A percentile compares a stretch with the other conserved stretches of the same genome.
Evolutionary conservation across 352 stramenopile genomes (phyloP).

Genomic region (Thalassiosira ordinaria): DNA sequence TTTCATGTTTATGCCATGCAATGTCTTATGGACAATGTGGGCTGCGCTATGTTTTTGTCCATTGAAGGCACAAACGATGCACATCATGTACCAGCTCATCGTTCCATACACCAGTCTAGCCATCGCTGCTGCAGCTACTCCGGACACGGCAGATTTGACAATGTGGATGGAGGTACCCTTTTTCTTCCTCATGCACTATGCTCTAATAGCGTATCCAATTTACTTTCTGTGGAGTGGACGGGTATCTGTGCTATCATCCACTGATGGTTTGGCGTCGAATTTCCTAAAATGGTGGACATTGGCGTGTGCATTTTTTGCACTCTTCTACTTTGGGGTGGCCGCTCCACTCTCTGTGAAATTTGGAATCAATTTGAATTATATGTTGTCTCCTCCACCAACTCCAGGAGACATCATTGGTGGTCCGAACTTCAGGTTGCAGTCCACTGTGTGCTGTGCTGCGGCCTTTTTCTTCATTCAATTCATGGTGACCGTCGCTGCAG

Average conservation of each 20-base stretch:
- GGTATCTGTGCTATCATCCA: constrained; percentile 43
- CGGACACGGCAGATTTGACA: constrained; percentile 59
- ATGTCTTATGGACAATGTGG: constrained; percentile 62
- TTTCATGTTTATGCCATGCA: constrained; percentile 61
- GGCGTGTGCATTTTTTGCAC: constrained; percentile 53
- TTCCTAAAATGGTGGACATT: constrained; percentile 59
- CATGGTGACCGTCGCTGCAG: constrained; percentile 27
- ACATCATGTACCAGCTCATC: constrained; percentile 56
- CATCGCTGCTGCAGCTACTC: constrained; percentile 51
- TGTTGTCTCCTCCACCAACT: constrained; percentile 56
- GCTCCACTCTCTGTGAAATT: constrained; percentile 39
- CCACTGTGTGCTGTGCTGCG: constrained; percentile 41
- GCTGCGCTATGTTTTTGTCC: constrained; percentile 41
- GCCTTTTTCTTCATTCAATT: constrained; percentile 58
- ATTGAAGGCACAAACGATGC: constrained; percentile 41
- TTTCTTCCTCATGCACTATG: constrained; percentile 64
- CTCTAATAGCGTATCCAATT: constrained; percentile 52
- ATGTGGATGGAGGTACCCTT: constrained; percentile 62
- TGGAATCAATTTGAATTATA: constrained; percentile 67
- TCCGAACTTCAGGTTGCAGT: constrained; percentile 57
- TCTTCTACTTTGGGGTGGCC: constrained; percentile 61
- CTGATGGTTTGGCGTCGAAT: constrained; percentile 26
- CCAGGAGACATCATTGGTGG: constrained; percentile 48
- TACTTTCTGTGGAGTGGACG: constrained; percentile 44
- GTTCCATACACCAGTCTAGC: constrained; percentile 53